Percentiles rank a stretch among this genome's conserved stretches.
phyloP scores from a whole-genome alignment of 208 protist genomes.

The Trypanosoma vivax region DNA sequence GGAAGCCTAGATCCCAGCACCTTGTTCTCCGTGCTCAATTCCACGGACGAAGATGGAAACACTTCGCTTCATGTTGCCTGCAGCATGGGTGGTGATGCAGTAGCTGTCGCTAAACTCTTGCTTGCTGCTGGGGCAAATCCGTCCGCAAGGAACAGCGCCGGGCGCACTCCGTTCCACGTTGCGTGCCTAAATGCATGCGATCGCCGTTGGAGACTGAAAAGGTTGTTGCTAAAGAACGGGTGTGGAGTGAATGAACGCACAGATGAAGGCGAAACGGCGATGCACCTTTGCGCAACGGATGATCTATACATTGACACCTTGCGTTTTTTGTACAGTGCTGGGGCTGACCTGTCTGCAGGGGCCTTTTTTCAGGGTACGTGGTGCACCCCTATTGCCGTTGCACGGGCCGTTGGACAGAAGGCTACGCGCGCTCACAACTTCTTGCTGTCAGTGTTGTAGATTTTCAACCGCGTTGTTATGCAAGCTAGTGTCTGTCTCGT shows the following conservation, averaged over 20 bases:
- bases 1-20: not conserved
- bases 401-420: conserved; percentile 3
- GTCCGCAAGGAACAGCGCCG: conserved; percentile 13
- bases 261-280: conserved; percentile 18
- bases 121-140: conserved; percentile 4
- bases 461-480: no score
- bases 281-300: conserved; percentile 23
- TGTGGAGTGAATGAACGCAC: conserved; percentile 19
- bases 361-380: conserved; percentile 18
- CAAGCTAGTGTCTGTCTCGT: no score
- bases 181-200: conserved; percentile 24
- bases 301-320: conserved; percentile 20
- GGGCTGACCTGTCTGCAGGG: conserved; percentile 3
- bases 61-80: conserved; percentile 30
- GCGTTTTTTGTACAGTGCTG: conserved; percentile 10
- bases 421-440: not conserved
- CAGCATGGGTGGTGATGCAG: conserved; percentile 2
- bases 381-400: conserved; percentile 24
- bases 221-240: conserved; percentile 11
- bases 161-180: conserved; percentile 24
- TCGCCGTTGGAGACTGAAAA: conserved; percentile 6
- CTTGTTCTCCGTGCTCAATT: not conserved
- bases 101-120: conserved; percentile 14
- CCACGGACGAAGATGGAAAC: conserved; percentile 16
- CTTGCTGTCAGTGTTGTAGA: not conserved